phyloP scores from a whole-genome alignment of 306 rosid species.

The Inga oerstediana region DNA sequence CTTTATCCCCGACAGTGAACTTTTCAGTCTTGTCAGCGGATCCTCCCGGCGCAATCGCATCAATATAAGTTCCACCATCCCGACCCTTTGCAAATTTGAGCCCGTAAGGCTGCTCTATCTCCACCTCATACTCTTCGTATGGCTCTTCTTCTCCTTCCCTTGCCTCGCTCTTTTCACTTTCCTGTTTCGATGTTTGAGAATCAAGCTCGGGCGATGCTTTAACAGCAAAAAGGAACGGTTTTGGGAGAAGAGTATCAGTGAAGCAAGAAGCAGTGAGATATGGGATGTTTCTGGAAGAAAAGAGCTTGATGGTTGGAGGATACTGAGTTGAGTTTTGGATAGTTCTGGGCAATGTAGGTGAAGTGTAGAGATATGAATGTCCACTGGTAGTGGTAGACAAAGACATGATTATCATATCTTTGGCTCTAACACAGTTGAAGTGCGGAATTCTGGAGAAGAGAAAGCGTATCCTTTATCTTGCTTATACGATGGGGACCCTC shows the following conservation, averaged over 20 bases:
- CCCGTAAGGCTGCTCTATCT: slow-evolving; percentile 83
- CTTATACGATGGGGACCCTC: not conserved
- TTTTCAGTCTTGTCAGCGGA: slow-evolving; percentile 72
- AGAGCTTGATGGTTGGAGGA: slow-evolving; percentile 38
- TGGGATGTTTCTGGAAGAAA: slow-evolving; percentile 43
- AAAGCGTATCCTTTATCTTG: not conserved
- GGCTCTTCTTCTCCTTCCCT: slow-evolving; percentile 38
- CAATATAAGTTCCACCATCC: slow-evolving; percentile 94
- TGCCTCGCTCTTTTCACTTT: slow-evolving; percentile 35
- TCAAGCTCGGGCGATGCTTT: slow-evolving; percentile 69
- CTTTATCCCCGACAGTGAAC: slow-evolving; percentile 90
- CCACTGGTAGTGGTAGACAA: slow-evolving; percentile 59
- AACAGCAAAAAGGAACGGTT: slow-evolving; percentile 42
- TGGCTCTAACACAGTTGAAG: not conserved
- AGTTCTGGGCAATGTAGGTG: slow-evolving; percentile 60
- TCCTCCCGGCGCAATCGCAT: slow-evolving; percentile 95
- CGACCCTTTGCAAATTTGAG: slow-evolving; percentile 79
- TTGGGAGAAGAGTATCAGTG: slow-evolving; percentile 41
- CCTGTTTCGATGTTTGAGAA: slow-evolving; percentile 50
- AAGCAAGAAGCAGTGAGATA: slow-evolving; percentile 39
- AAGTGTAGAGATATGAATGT: slow-evolving; percentile 53
- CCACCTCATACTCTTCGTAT: slow-evolving; percentile 88
- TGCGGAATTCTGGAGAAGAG: slow-evolving; percentile 12
- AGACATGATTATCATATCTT: slow-evolving; percentile 53
- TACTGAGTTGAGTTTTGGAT: slow-evolving; percentile 34